These are phyloP conservation scores for Alternaria atra DNA, from an alignment of 2,329 filamentous ascomycete genomes.

Conservation along the genomic window DNA sequence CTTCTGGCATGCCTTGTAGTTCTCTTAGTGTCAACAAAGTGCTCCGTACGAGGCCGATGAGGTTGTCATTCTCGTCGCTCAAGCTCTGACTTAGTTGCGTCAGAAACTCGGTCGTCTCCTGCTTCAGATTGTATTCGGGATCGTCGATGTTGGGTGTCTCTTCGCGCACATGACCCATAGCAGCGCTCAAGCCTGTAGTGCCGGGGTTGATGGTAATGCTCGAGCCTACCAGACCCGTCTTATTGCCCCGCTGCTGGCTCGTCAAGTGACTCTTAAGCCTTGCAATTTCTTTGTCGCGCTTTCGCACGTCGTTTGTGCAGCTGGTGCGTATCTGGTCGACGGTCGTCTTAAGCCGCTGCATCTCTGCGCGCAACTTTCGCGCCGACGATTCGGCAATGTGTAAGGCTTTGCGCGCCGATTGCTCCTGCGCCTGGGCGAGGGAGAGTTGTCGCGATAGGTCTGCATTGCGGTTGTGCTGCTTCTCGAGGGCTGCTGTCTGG, in stretches of 20 bases:
- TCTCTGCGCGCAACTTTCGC: constrained; percentile 83
- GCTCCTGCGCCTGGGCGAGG: constrained; percentile 73
- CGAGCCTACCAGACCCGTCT: constrained; percentile 56
- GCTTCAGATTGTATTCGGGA: constrained; percentile 74
- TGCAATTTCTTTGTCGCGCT: constrained; percentile 88
- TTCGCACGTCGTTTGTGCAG: constrained; percentile 89
- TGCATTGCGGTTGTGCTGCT: constrained; percentile 62
- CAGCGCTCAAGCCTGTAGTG: constrained; percentile 32
- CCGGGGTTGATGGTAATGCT: constrained; percentile 58
- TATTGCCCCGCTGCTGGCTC: constrained; percentile 65
- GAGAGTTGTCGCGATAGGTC: constrained; percentile 67
- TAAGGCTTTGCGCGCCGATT: constrained; percentile 73
- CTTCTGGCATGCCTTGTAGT: constrained; percentile 63
- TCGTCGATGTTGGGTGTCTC: constrained; percentile 62
- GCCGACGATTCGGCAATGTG: constrained; percentile 77
- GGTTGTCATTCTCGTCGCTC: constrained; percentile 89
- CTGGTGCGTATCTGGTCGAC: constrained; percentile 85
- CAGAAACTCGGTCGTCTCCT: constrained; percentile 91
- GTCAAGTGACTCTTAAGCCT: constrained; percentile 86
- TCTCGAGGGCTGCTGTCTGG: constrained; percentile 73
- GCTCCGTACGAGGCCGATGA: constrained; percentile 75
- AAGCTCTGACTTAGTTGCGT: constrained; percentile 83
- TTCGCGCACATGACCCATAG: constrained; percentile 60
- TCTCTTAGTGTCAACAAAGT: constrained; percentile 77
- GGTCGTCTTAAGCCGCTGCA: constrained; percentile 77